phyloP scores from a whole-genome alignment of 2,329 filamentous ascomycete genomes.

The Phyllosticta paracitricarpa region DNA sequence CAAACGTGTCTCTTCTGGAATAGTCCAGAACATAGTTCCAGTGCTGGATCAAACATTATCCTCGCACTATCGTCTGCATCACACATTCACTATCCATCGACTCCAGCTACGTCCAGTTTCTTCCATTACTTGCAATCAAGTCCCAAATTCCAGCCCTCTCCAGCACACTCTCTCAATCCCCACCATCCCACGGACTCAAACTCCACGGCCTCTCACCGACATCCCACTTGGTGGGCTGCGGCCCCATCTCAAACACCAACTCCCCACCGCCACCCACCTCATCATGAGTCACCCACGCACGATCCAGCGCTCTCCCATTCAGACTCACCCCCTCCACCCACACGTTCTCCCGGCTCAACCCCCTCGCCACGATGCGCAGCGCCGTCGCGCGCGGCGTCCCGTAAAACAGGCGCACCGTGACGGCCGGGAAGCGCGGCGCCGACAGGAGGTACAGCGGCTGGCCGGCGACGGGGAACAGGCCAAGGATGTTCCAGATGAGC shows the following conservation, averaged over 20 bases:
- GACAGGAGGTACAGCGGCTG: slow-evolving; percentile 39
- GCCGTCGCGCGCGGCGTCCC: slow-evolving; percentile 10
- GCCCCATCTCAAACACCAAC: slow-evolving; percentile 13
- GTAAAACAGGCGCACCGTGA: slow-evolving; percentile 14
- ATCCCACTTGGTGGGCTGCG: slow-evolving; percentile 12
- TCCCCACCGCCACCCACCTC: slow-evolving; percentile 12
- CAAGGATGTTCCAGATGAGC: slow-evolving; percentile 42
- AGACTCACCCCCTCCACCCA: slow-evolving; percentile 14
- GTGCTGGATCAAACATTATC: no score
- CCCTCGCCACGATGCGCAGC: slow-evolving; percentile 11
- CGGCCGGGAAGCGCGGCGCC: slow-evolving; percentile 35
- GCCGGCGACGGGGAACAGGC: slow-evolving; percentile 39
- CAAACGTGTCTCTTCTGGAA: no score
- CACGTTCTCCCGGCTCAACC: slow-evolving; percentile 8
- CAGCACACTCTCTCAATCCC: no score
- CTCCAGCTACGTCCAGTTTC: no score
- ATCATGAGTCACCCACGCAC: slow-evolving; percentile 12
- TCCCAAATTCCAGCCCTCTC: no score
- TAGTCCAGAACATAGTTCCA: no score
- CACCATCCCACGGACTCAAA: not conserved
- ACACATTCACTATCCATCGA: no score
- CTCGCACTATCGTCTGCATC: no score
- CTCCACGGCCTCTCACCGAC: slow-evolving; percentile 12
- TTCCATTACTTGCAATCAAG: no score
- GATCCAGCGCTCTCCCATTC: slow-evolving; percentile 11